phyloP scores from a whole-genome alignment of 176 grass and related monocot species.

The Thinopyrum elongatum region DNA sequence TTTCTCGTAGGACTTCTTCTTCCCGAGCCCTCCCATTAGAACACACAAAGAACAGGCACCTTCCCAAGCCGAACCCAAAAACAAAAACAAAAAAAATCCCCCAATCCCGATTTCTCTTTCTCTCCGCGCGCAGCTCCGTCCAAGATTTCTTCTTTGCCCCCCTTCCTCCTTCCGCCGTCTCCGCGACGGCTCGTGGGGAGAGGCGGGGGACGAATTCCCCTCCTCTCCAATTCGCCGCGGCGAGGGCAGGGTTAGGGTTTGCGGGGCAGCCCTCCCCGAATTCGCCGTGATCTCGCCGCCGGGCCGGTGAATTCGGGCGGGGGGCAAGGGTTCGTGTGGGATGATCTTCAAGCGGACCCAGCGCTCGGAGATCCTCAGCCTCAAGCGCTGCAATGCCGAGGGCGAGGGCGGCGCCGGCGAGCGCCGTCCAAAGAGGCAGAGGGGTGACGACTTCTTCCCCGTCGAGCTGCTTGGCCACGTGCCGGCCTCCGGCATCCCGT shows the following conservation, averaged over 20 bases:
- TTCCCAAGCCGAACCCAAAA: background rate
- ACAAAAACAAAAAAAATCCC: background rate
- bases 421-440: constrained; percentile 58
- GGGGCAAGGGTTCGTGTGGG: constrained; percentile 37
- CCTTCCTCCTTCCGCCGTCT: constrained; percentile 21
- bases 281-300: constrained; percentile 31
- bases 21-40: constrained; percentile 35
- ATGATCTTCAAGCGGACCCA: constrained; percentile 97
- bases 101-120: constrained; percentile 20
- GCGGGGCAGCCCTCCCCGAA: background rate
- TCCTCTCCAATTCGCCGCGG: constrained; percentile 6
- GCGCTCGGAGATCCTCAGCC: constrained; percentile 64
- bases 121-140: constrained; percentile 1
- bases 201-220: constrained; percentile 12
- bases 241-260: constrained; percentile 46
- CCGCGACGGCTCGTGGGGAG: constrained; percentile 6
- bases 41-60: constrained; percentile 46
- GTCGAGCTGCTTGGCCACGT: constrained; percentile 87
- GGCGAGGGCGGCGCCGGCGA: constrained; percentile 30
- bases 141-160: constrained; percentile 3
- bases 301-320: background rate
- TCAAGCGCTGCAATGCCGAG: constrained; percentile 87
- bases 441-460: constrained; percentile 65
- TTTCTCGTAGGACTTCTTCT: constrained; percentile 20
- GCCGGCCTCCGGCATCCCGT: constrained; percentile 51